phyloP scores from a whole-genome alignment of 768 basidiomycete genomes.

The Sutorius australiensis region DNA sequence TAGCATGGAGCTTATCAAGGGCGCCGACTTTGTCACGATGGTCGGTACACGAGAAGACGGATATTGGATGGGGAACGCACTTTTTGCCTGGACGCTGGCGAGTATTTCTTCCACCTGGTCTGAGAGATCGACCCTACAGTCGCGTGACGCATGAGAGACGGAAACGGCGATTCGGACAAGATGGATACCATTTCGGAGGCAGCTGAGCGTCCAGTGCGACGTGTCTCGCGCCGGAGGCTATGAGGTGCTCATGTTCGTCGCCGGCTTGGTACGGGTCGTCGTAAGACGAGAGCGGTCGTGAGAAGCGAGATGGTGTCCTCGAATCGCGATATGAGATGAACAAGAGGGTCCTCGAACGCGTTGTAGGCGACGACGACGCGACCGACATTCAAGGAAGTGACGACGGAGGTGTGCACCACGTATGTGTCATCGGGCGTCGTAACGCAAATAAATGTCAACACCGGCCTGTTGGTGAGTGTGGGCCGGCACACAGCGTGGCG shows the following conservation, averaged over 20 bases:
- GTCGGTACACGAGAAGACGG: slow-evolving; percentile 11
- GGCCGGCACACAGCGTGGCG: background rate
- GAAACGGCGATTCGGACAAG: background rate
- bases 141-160: slow-evolving; percentile 17
- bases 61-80: slow-evolving; percentile 43
- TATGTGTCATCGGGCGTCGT: slow-evolving; percentile 16
- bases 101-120: slow-evolving; percentile 87
- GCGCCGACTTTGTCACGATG: slow-evolving; percentile 56
- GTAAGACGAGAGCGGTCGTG: slow-evolving; percentile 40
- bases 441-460: slow-evolving; percentile 25
- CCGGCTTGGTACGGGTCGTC: slow-evolving; percentile 43
- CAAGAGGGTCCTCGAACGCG: slow-evolving; percentile 84
- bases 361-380: slow-evolving; percentile 42
- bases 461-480: slow-evolving; percentile 1
- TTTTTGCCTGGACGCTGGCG: slow-evolving; percentile 64
- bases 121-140: slow-evolving; percentile 81
- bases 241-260: slow-evolving; percentile 67
- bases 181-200: slow-evolving; percentile 80
- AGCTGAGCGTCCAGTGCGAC: slow-evolving; percentile 55
- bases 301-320: slow-evolving; percentile 42
- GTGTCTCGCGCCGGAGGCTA: slow-evolving; percentile 37
- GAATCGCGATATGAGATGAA: slow-evolving; percentile 94
- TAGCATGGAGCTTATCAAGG: slow-evolving; percentile 94
- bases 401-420: slow-evolving; percentile 6
- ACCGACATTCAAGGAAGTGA: slow-evolving; percentile 31